phyloP scores from a whole-genome alignment of 495 filamentous ascomycete genomes.

The Neurospora hispaniola region DNA sequence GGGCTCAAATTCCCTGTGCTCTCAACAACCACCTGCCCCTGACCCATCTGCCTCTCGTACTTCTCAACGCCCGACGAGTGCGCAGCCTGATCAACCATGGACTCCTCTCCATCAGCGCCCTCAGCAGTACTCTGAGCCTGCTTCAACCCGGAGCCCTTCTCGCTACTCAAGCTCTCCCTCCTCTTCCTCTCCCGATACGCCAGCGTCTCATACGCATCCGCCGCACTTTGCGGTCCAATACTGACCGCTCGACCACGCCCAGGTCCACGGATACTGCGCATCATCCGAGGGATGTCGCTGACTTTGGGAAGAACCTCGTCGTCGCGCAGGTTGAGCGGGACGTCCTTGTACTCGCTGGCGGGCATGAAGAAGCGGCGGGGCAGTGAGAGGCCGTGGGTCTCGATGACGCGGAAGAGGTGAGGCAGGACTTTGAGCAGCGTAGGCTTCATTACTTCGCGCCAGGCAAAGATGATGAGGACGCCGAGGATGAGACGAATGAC shows the following conservation, averaged over 20 bases:
- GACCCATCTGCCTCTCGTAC: conserved; percentile 39
- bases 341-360: conserved; percentile 79
- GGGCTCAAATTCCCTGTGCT: conserved; percentile 4
- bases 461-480: conserved; percentile 72
- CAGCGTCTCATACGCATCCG: conserved; percentile 90
- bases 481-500: conserved; percentile 61
- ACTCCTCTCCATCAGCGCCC: conserved; percentile 8
- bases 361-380: conserved; percentile 83
- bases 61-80: conserved; percentile 22
- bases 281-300: conserved; percentile 67
- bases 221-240: conserved; percentile 86
- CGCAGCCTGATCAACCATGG: neutral
- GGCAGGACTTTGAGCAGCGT: conserved; percentile 65
- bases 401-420: conserved; percentile 76
- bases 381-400: conserved; percentile 63
- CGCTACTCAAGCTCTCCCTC: conserved; percentile 53
- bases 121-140: conserved; percentile 10
- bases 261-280: conserved; percentile 71
- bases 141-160: conserved; percentile 8
- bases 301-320: conserved; percentile 81
- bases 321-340: conserved; percentile 65
- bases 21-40: conserved; percentile 55
- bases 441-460: conserved; percentile 83
- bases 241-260: conserved; percentile 70
- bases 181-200: conserved; percentile 81